These are phyloP conservation scores for Globisporangium alternatum DNA, from an alignment of 352 stramenopile species.

Conservation along the genomic window DNA sequence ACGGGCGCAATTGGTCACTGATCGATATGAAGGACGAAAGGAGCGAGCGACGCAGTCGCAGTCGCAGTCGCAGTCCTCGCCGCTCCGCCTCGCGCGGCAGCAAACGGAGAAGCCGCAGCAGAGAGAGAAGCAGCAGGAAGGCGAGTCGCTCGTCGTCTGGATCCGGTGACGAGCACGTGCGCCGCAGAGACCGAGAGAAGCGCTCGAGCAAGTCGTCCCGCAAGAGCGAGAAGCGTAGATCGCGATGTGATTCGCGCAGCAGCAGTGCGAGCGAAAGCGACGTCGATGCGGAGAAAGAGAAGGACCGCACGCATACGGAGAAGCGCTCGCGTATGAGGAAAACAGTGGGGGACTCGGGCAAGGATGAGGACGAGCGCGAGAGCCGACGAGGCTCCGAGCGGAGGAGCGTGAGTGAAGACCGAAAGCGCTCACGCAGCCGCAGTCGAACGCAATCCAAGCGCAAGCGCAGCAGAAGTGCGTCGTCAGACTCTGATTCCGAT, in stretches of 20 bases:
- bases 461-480: neutral
- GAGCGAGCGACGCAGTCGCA: constrained; percentile 14
- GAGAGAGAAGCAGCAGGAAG: neutral
- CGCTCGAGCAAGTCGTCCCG: neutral
- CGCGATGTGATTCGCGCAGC: neutral
- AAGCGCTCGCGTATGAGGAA: constrained; percentile 16
- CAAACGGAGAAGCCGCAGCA: constrained; percentile 4
- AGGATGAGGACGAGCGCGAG: neutral
- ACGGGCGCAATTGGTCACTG: neutral
- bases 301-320: constrained; percentile 4
- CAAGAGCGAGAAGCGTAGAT: constrained; percentile 6
- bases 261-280: constrained; percentile 3
- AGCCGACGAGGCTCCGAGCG: neutral
- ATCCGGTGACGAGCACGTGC: neutral
- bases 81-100: neutral
- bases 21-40: neutral
- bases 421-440: constrained; percentile 16
- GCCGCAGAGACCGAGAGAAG: constrained; percentile 1
- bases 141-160: constrained; percentile 3
- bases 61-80: constrained; percentile 14
- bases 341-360: constrained; percentile 5
- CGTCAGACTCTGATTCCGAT: constrained; percentile 31
- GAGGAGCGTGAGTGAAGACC: constrained; percentile 1
- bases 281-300: constrained; percentile 5
- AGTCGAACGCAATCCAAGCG: constrained; percentile 14